phyloP scores from a whole-genome alignment of 148 eudicot species.

The Dysphania ambrosioides region DNA sequence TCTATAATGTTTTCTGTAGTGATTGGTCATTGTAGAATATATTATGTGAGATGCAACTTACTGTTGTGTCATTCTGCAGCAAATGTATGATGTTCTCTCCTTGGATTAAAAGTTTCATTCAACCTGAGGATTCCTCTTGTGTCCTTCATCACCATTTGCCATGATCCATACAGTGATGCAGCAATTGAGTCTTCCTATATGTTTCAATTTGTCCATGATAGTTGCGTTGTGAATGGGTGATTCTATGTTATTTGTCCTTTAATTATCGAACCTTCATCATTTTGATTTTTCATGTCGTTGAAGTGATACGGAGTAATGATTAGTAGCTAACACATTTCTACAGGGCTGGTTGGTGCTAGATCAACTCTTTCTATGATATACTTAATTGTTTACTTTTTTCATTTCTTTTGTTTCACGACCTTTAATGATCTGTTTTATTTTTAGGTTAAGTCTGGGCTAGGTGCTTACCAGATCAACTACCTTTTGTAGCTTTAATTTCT shows the following conservation, averaged over 20 bases:
- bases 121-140: neutral
- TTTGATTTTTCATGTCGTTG: neutral
- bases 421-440: neutral
- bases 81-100: neutral
- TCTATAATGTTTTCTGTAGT: neutral
- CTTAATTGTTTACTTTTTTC: neutral
- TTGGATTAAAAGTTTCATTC: neutral
- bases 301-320: constrained; percentile 6
- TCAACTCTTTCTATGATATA: constrained; percentile 13
- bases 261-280: constrained; percentile 1
- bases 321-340: constrained; percentile 9
- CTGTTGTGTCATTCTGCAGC: neutral
- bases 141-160: neutral
- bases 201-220: neutral
- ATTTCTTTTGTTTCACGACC: neutral
- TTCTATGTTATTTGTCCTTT: neutral
- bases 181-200: neutral
- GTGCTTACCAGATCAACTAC: constrained; percentile 14
- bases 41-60: neutral
- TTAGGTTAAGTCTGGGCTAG: neutral
- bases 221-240: neutral
- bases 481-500: neutral
- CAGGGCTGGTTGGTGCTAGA: constrained; percentile 5
- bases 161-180: neutral
- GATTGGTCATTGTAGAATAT: neutral